Percentiles rank a stretch among this genome's conserved stretches.
Evolutionary conservation across 2,329 filamentous ascomycete genomes (phyloP).

Genomic region (Sarocladiaceae sp.): DNA sequence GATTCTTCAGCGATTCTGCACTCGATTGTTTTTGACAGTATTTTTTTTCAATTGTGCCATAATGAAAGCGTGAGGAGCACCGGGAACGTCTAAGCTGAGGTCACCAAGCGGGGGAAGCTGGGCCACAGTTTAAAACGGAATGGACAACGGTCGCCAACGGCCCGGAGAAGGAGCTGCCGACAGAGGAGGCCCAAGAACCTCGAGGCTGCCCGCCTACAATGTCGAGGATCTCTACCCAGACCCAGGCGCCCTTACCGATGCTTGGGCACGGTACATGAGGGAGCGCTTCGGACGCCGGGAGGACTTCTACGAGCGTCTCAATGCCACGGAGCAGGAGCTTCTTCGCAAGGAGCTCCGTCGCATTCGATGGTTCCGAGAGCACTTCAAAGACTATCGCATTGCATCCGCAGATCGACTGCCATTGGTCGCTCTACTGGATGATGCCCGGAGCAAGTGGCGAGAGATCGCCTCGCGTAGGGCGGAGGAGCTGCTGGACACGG

Average conservation of each 20-base stretch:
- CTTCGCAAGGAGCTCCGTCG: constrained; percentile 16
- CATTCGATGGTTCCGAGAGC: constrained; percentile 15
- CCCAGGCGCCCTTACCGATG: constrained; percentile 9
- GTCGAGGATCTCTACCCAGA: constrained; percentile 13
- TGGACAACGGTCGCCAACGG: not conserved
- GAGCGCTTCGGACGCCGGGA: constrained; percentile 11
- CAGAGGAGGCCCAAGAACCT: not conserved
- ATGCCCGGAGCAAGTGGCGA: constrained; percentile 16
- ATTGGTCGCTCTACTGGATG: constrained; percentile 15
- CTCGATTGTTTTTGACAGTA: not conserved
- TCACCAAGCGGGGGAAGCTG: not conserved
- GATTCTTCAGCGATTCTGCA: not conserved
- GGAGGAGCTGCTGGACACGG: constrained; percentile 12
- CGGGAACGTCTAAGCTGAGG: not conserved
- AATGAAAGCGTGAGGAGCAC: not conserved
- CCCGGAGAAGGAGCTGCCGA: not conserved
- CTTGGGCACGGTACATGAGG: constrained; percentile 14
- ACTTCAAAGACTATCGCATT: constrained; percentile 17
- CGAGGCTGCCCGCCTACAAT: constrained; percentile 12
- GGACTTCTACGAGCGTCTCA: constrained; percentile 11
- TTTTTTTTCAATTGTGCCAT: too few relatives aligned
- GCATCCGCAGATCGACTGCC: constrained; percentile 12
- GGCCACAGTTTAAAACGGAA: constrained; percentile 5
- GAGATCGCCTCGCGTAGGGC: constrained; percentile 13
- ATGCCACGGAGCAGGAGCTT: constrained; percentile 12